Percentiles rank a stretch among this genome's conserved stretches.
Conservation (phyloP, 2,329 filamentous ascomycete species). For the Xylaria sp. region DNA sequence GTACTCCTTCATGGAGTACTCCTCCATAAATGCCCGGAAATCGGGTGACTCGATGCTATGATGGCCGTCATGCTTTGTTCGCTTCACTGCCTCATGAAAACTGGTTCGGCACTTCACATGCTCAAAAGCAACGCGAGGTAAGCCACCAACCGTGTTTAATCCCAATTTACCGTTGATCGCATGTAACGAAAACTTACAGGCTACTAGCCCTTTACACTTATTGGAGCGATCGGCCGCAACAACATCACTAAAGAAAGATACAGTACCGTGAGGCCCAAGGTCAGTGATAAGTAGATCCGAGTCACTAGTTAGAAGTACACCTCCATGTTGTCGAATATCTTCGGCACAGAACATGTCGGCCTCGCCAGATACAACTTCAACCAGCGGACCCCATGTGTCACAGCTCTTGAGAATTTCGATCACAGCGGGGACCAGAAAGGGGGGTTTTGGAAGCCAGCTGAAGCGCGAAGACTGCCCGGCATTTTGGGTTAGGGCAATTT, state of each 20-base stretch:
- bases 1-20: conserved; percentile 34
- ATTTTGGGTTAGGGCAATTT: conserved; percentile 18
- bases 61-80: conserved; percentile 40
- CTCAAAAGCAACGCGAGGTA: conserved; percentile 42
- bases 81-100: conserved; percentile 31
- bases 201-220: conserved; percentile 32
- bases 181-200: conserved; percentile 45
- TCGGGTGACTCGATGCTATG: conserved; percentile 10
- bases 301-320: conserved; percentile 77
- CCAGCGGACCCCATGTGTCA: conserved; percentile 48
- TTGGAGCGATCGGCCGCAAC: conserved; percentile 35
- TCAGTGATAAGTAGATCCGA: conserved; percentile 83
- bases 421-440: conserved; percentile 79
- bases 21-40: conserved; percentile 36
- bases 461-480: background rate
- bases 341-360: conserved; percentile 82
- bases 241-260: conserved; percentile 73
- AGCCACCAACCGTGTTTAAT: conserved; percentile 37
- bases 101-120: conserved; percentile 22
- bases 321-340: conserved; percentile 59
- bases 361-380: conserved; percentile 76
- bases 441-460: conserved; percentile 48
- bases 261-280: conserved; percentile 63
- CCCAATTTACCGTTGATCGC: conserved; percentile 33
- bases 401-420: conserved; percentile 69